Conservation (phyloP, 2,329 filamentous ascomycete species). For the Fusarium avenaceum region DNA sequence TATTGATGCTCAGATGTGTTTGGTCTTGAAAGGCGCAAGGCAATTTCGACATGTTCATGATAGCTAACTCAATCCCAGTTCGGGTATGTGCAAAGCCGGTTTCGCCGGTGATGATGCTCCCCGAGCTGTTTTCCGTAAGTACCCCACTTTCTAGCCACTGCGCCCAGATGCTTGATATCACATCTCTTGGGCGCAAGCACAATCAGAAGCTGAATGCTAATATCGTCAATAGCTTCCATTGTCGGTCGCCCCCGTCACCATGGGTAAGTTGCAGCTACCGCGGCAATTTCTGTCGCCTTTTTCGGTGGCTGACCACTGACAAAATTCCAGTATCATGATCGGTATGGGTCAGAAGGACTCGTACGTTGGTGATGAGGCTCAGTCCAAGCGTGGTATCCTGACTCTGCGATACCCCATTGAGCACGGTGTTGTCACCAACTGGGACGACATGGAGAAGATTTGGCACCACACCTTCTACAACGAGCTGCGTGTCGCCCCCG, state of each 20-base stretch:
- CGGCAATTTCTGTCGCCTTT: conserved; percentile 25
- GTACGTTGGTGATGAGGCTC: conserved; percentile 99
- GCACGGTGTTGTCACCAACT: conserved; percentile 99
- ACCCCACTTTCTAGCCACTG: conserved; percentile 53
- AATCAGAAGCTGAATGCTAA: conserved; percentile 53
- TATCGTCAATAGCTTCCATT: conserved; percentile 82
- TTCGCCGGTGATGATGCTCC: conserved; percentile 99
- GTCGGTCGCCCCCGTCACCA: conserved; percentile 99
- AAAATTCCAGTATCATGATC: conserved; percentile 91
- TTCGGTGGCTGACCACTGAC: conserved; percentile 36
- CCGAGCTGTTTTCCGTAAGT: conserved; percentile 99
- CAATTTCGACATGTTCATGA: conserved; percentile 9
- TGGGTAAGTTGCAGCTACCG: conserved; percentile 78
- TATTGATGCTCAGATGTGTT: conserved; percentile 22
- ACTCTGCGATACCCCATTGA: conserved; percentile 99
- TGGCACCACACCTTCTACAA: conserved; percentile 99
- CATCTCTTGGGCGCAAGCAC: conserved; percentile 24
- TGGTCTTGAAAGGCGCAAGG: conserved; percentile 10
- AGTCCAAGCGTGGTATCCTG: conserved; percentile 99
- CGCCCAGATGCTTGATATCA: conserved; percentile 40
- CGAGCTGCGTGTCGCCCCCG: conserved; percentile 98
- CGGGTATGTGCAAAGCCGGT: conserved; percentile 99
- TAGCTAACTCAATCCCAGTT: conserved; percentile 74
- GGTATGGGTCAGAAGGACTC: conserved; percentile 99
- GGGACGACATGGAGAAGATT: conserved; percentile 99